Base-by-base conservation (phyloP, 306 rosid species). In the Rubus idaeus region DNA sequence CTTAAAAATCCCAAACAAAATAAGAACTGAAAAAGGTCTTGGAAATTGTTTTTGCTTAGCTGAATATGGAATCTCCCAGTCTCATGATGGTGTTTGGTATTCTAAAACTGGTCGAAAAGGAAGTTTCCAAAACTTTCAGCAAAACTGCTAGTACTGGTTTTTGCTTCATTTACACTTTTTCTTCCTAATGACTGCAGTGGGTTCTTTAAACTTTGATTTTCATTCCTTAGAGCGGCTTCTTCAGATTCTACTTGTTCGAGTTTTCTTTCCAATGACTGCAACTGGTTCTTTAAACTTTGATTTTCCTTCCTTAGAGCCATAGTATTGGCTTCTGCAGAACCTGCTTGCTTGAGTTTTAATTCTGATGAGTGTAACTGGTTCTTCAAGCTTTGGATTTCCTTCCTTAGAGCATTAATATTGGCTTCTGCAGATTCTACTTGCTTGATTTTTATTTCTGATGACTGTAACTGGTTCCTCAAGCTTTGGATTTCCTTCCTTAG, bases 401-500 rank as follows among this genome's bases (percentile, higher is more conserved):
- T 53, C 60, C 23, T 18, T 53, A 53, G 23, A 53, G 23, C 60
- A 2, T 5, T 23, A 23, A 23, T 23, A 23, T 23, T 14, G 20
- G 68, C 44, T 62, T 35, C 68, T 61, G 67, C 68, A 62, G 68
- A 11, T 62, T 62, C 20, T 62, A 62, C 68, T 62, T 30, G 4
- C 30, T 35, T 8, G 44, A 62, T 42, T 37, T 16, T 62, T 62
- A 2, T 62, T 37, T 35, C 18, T 37, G 35, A 5, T 62, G 45
- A 61, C 40, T 30, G 16, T 9, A 61, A 10, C 9, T 30, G 3
- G 42, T 12, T 61, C 42, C 4, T 26, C 5, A 61, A 35, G 2
- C 42, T 61, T 61, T 13, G 18, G 39, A 8, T 58, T 20, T 58
- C 66, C 17, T 23, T 60, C 65, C 40, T 4, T 9, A 3, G 17